Percentiles rank a stretch among this genome's conserved stretches.
Conservation (phyloP, 768 basidiomycete species). For the Tricholoma hemisulphureum region DNA sequence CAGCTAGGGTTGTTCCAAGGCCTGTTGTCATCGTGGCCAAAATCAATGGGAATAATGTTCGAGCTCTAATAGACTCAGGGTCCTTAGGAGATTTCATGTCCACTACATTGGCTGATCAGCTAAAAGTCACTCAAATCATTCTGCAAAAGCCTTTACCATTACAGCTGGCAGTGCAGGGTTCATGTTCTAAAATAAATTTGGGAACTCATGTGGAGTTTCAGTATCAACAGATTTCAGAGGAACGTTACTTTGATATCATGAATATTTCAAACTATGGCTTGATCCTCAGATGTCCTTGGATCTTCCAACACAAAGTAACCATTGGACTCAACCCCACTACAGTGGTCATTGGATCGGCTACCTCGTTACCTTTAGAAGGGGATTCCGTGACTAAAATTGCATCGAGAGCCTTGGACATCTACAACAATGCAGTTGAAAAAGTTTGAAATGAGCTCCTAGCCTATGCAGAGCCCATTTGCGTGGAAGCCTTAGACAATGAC, state of each 20-base stretch:
- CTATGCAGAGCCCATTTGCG: not conserved
- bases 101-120: conserved; percentile 32
- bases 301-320: conserved; percentile 3
- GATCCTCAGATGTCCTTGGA: conserved; percentile 1
- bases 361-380: not conserved
- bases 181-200: conserved; percentile 33
- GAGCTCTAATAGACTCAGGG: conserved; percentile 37
- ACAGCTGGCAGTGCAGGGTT: conserved; percentile 40
- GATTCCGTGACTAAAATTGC: not conserved
- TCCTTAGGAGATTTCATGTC: conserved; percentile 41
- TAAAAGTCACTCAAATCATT: conserved; percentile 22
- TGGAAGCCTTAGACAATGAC: not conserved
- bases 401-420: conserved; percentile 1
- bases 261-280: conserved; percentile 5
- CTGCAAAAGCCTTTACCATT: conserved; percentile 33
- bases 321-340: conserved; percentile 1
- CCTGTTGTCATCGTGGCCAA: conserved; percentile 29
- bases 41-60: conserved; percentile 29
- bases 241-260: conserved; percentile 17
- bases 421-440: not conserved
- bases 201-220: conserved; percentile 20
- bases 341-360: not conserved
- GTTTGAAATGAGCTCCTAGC: not conserved
- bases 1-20: conserved; percentile 20
- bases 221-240: conserved; percentile 33